phyloP scores from a whole-genome alignment of 768 basidiomycete species.

The Leccinum ochraceum region DNA sequence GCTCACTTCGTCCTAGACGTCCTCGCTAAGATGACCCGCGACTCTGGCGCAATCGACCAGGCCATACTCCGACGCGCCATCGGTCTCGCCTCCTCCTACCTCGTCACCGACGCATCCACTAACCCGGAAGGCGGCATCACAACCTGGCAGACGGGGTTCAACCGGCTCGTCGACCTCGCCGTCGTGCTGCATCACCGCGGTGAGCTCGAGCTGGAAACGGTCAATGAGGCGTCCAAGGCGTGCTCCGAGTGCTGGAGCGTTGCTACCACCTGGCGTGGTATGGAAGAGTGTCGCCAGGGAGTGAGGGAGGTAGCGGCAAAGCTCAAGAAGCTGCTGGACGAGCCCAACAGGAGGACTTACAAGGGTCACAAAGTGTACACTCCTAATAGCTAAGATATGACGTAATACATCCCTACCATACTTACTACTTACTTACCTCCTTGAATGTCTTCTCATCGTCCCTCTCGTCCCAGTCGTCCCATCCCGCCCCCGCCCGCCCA shows the following conservation, averaged over 20 bases:
- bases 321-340: conserved; percentile 50
- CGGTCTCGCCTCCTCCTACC: conserved; percentile 73
- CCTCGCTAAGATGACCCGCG: conserved; percentile 52
- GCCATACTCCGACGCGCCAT: conserved; percentile 60
- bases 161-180: conserved; percentile 68
- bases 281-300: conserved; percentile 62
- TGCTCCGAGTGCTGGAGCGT: conserved; percentile 84
- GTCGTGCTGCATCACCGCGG: conserved; percentile 65
- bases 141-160: conserved; percentile 70
- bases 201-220: conserved; percentile 76
- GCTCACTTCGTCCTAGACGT: conserved; percentile 56
- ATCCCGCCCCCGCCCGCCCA: conserved; percentile 12
- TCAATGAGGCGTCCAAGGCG: conserved; percentile 58
- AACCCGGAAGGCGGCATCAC: conserved; percentile 55
- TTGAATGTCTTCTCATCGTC: not conserved
- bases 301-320: conserved; percentile 62
- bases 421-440: not conserved
- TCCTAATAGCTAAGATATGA: conserved; percentile 24
- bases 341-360: conserved; percentile 34
- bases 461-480: conserved; percentile 4
- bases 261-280: conserved; percentile 64
- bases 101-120: conserved; percentile 70
- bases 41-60: conserved; percentile 57
- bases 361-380: conserved; percentile 35
- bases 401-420: conserved; percentile 13